Evolutionary conservation across 1,139 yeast genomes (phyloP), one percentile per base, ranked within the genome.

Genomic region (Protomyces inouyei): DNA sequence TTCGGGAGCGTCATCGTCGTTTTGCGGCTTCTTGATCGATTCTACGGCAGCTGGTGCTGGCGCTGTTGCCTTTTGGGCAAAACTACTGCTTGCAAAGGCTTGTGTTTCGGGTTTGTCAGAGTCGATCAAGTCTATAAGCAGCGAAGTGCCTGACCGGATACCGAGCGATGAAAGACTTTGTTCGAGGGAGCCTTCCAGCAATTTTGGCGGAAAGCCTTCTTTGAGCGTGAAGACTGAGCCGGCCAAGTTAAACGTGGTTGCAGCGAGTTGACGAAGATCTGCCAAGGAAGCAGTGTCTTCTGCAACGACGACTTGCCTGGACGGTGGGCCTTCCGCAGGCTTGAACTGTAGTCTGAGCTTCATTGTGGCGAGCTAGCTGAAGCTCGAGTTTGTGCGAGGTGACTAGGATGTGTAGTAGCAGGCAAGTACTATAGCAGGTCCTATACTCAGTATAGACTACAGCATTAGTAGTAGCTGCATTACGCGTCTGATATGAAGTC

Each of bases 141-240:
- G 70, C 70, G 83, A 86, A 66, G 86, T 91, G 1, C 90, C 90
- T 65, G 80, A 77, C 52, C 78, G 74, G 14, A 86, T 76, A 0
- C 84, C 85, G 12, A 80, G 69, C 5, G 76, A 79, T 1, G 69
- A 71, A 2, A 84, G 70, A 1, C 71, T 65, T 0, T 67, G 16
- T 0, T 64, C 54, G 52, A 72, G 72, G 0, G 67, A 55, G 16
- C 80, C 65, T 23, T 76, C 77, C 1, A 86, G 68, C 2, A 76
- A 68, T 68, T 77, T 79, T 0, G 88, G 88, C 1, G 92, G 92
- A 69, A 82, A 86, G 10, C 91, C 92, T 36, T 71, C 74, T 67
- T 81, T 80, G 59, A 85, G 68, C 6, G 70, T 55, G n/a, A 64
- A 63, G 9, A 25, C 55, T 32, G 56, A 65, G 16, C 16, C 16